Evolutionary conservation across 129 eudicot genomes (phyloP).

Genomic region (Ambrosia trifida): DNA sequence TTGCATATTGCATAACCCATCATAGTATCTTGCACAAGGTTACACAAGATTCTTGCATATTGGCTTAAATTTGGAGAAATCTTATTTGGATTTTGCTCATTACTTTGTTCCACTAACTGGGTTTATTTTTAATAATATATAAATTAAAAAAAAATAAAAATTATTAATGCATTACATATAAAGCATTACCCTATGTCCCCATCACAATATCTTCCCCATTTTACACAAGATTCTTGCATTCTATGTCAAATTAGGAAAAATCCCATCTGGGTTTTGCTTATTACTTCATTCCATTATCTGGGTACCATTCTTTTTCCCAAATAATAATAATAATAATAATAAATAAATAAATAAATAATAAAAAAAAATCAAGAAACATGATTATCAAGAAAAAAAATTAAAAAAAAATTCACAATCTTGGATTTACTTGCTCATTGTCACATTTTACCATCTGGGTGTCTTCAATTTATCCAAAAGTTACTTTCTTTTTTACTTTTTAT

Average conservation of each 20-base stretch:
- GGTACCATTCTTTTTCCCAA: too few species aligned
- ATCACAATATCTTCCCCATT: too few species aligned
- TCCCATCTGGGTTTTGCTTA: conserved; percentile 23
- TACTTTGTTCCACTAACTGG: conserved; percentile 25
- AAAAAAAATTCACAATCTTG: conserved; percentile 16
- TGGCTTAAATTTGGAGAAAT: not conserved
- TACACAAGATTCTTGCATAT: not conserved
- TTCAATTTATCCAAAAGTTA: not conserved
- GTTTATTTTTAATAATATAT: not conserved
- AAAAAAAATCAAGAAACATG: not conserved
- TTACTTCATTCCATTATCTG: conserved; percentile 20
- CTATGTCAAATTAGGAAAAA: not conserved
- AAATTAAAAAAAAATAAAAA: too few species aligned
- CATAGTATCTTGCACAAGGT: not conserved
- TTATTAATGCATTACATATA: not conserved
- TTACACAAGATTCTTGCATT: conserved; percentile 2
- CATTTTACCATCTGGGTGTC: conserved; percentile 6
- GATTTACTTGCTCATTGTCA: conserved; percentile 19
- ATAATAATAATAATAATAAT: too few species aligned
- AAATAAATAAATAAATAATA: too few species aligned
- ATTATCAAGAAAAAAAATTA: not conserved
- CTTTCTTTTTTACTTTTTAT: not conserved
- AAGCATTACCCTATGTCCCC: too few species aligned
- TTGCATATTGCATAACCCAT: conserved; percentile 7
- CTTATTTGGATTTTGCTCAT: conserved; percentile 26